Percentiles rank a stretch among this genome's conserved stretches.
Conservation (phyloP, 257 asterid species). For the Primulina huaijiensis region DNA sequence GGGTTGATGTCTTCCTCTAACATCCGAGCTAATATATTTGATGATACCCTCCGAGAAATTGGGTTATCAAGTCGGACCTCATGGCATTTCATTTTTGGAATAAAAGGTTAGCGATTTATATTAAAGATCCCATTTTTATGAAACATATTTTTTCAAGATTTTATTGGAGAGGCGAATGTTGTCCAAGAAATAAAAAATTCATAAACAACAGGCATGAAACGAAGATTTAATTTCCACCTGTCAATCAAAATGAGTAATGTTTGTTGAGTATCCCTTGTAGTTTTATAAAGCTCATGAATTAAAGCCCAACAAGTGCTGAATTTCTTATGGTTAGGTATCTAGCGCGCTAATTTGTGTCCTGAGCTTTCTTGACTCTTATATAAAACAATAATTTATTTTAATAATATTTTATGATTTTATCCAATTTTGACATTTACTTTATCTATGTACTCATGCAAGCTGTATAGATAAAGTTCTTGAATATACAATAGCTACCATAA, state of each 20-base stretch:
- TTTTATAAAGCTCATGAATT: conserved; percentile 50
- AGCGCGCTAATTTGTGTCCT: too few species aligned
- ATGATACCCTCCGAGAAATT: too few species aligned
- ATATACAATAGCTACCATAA: too few species aligned
- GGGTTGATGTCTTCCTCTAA: conserved; percentile 51
- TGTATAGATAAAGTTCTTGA: too few species aligned
- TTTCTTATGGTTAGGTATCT: conserved; percentile 68
- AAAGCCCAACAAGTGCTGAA: conserved; percentile 91
- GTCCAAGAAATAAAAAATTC: conserved; percentile 13
- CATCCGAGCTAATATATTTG: conserved; percentile 58
- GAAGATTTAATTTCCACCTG: conserved; percentile 42
- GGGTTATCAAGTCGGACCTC: not conserved
- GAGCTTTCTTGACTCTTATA: too few species aligned
- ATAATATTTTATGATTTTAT: too few species aligned
- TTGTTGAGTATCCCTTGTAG: conserved; percentile 51
- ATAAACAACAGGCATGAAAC: not conserved
- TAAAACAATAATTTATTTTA: too few species aligned
- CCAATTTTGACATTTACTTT: too few species aligned
- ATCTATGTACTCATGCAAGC: too few species aligned
- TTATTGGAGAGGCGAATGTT: not conserved
- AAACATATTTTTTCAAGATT: not conserved
- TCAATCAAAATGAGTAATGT: conserved; percentile 82
- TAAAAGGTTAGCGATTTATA: not conserved
- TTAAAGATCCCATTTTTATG: not conserved
- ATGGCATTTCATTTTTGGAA: not conserved